phyloP scores from a whole-genome alignment of 805 yeast species.

The Pichia cephalocereana region DNA sequence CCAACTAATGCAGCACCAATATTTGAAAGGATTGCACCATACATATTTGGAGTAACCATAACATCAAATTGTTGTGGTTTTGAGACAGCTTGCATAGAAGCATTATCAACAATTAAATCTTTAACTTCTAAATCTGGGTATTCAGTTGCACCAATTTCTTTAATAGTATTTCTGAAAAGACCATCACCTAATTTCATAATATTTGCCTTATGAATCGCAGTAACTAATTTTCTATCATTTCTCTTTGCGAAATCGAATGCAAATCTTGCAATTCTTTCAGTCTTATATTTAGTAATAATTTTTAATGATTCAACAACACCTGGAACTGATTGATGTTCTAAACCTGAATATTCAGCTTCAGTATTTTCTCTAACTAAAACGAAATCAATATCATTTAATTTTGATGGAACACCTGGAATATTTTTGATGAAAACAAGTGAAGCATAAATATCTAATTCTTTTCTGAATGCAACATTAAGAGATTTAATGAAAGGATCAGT shows the following conservation, averaged over 20 bases:
- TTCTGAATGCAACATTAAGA: constrained; percentile 92
- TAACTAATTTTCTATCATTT: constrained; percentile 85
- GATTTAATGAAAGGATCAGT: constrained; percentile 71
- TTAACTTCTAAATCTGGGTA: constrained; percentile 75
- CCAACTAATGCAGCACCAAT: constrained; percentile 97
- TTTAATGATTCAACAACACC: constrained; percentile 97
- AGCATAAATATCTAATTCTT: constrained; percentile 92
- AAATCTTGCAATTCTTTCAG: constrained; percentile 95
- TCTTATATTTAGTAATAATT: constrained; percentile 87
- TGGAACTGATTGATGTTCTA: constrained; percentile 95
- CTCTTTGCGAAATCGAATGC: constrained; percentile 93
- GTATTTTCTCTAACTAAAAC: constrained; percentile 97
- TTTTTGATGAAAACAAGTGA: constrained; percentile 89
- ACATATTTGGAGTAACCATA: constrained; percentile 93
- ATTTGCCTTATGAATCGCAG: constrained; percentile 98
- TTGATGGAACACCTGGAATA: constrained; percentile 88
- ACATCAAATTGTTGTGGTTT: constrained; percentile 98
- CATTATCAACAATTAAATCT: constrained; percentile 97
- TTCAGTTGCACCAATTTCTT: constrained; percentile 76
- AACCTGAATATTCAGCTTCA: constrained; percentile 97
- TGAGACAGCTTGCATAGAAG: constrained; percentile 98
- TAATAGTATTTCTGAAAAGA: constrained; percentile 88
- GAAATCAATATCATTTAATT: constrained; percentile 80
- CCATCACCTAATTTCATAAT: constrained; percentile 99
- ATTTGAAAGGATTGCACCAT: constrained; percentile 95